Evolutionary conservation across 2,329 filamentous ascomycete genomes (phyloP), one percentile per base, ranked within the genome.

Genomic region (Fusarium palustre): DNA sequence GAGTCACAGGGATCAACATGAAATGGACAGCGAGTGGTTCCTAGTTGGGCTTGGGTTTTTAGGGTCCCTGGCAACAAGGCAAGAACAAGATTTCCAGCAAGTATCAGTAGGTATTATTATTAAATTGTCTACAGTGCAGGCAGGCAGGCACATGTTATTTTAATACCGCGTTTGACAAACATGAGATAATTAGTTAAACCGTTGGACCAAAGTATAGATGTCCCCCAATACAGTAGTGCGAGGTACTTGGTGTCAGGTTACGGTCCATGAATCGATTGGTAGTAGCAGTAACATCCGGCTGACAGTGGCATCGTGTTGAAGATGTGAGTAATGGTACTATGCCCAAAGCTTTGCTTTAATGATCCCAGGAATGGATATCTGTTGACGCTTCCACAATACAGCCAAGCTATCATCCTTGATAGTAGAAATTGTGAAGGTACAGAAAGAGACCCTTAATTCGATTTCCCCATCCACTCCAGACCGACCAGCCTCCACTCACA

Each of bases 1-100:
- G 65, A 72, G 55, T 73, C 65, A 68, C 71, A 73, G 68, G 71
- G 71, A 74, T 74, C 68, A 73, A 69, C 68, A 74, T 64, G 46
- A 60, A 70, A 70, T 39, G 67, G 55, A 55, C 49, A 59, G 36
- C 38, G 53, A 47, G 48, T 66, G 57, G 52, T 68, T 58, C 66
- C 62, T 59, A n/a, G 36, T 43, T 45, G 33, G 56, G 54, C 34
- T 36, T 34, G 34, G 52, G 30, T n/a, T 31, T 33, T 38, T 42
- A 42, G 43, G 46, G 34, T 62, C 38, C 49, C 60, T 49, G 52
- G 63, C 50, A 57, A 58, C 63, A 64, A 50, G 34, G 25, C 42
- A 55, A 47, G 57, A 55, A 33, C 47, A 36, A 63, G 33, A 59
- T 50, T 56, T 39, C 42, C 54, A 46, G 9, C 20, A 20, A 69